Evolutionary conservation across 441 rosid species (phyloP), one percentile per base, ranked within the genome.

Genomic region (Populus hybrid): DNA sequence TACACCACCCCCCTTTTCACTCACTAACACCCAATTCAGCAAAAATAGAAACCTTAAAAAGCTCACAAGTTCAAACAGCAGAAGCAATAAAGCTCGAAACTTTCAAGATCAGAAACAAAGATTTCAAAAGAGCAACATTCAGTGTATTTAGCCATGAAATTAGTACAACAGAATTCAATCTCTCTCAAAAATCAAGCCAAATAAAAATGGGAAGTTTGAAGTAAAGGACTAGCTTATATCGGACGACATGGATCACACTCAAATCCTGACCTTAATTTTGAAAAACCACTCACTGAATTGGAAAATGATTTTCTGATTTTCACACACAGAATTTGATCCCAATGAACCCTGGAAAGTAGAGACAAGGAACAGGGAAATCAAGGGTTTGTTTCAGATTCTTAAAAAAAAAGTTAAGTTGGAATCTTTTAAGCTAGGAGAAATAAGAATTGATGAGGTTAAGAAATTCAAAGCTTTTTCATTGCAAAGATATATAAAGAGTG

Each of bases 201-300:
- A 36, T 71, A 46, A 68, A 65, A 20, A 5, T 30, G 14, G 10
- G 1, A 26, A 10, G 20, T 75, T 18, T 40, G 35, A 10, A 8
- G 30, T 8, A 67, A 73, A 63, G 72, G 72, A n/a, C 50, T 94
- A 94, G 92, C 94, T 90, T 70, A 94, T 93, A 83, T 94, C 99
- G 77, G 94, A 92, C 86, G 98, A 93, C 97, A 95, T 95, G 88
- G 94, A 85, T 85, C 81, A 84, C 81, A 26, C 34, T 46, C 70
- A 79, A 84, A 79, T 50, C 66, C 16, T 75, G 77, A 82, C 68
- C 79, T 86, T 77, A 78, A 85, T 72, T 59, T 40, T 70, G 42
- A 35, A 16, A 75, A 71, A 34, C n/a, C 67, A 50, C 53, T 10
- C 75, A 28, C n/a, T 24, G 24, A 70, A 63, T 32, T 21, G 23